Conservation (phyloP, 176 grass and related monocot genomes). For the Musa acuminata region DNA sequence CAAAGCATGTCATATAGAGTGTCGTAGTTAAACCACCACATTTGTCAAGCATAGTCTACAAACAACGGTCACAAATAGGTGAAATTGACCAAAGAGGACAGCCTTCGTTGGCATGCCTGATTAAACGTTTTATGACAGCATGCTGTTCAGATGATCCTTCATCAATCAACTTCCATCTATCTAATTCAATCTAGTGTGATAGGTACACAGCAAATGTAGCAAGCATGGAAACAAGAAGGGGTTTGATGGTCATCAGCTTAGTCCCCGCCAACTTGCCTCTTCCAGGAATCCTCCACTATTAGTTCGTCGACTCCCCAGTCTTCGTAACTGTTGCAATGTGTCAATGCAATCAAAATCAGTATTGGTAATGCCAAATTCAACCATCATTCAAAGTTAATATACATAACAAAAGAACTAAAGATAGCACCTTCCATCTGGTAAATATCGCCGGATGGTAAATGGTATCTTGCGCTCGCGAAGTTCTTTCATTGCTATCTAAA, state of each 20-base stretch:
- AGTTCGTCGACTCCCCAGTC: not conserved
- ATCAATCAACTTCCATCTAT: too few species aligned
- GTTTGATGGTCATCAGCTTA: not conserved
- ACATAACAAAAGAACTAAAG: not conserved
- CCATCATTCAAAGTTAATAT: not conserved
- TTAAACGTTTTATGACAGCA: too few species aligned
- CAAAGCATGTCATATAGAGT: too few species aligned
- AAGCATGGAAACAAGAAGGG: not conserved
- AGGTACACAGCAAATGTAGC: too few species aligned
- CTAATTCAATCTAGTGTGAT: too few species aligned
- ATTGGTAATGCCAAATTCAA: not conserved
- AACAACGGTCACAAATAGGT: too few species aligned
- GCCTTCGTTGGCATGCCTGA: too few species aligned
- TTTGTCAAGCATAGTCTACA: too few species aligned
- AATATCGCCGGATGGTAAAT: slow-evolving; percentile 72
- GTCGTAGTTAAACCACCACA: too few species aligned
- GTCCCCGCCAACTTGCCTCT: not conserved
- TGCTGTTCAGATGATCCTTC: too few species aligned
- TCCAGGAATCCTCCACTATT: not conserved
- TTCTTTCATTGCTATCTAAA: slow-evolving; percentile 82
- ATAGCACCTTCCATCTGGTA: slow-evolving; percentile 27
- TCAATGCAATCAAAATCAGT: not conserved
- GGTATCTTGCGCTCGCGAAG: slow-evolving; percentile 72
- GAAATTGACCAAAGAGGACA: too few species aligned
- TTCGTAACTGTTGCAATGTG: not conserved